A percentile compares a stretch with the other conserved stretches of the same genome.
Conservation (phyloP, 1,139 yeast genomes). For the Suhomyces coccinellae region DNA sequence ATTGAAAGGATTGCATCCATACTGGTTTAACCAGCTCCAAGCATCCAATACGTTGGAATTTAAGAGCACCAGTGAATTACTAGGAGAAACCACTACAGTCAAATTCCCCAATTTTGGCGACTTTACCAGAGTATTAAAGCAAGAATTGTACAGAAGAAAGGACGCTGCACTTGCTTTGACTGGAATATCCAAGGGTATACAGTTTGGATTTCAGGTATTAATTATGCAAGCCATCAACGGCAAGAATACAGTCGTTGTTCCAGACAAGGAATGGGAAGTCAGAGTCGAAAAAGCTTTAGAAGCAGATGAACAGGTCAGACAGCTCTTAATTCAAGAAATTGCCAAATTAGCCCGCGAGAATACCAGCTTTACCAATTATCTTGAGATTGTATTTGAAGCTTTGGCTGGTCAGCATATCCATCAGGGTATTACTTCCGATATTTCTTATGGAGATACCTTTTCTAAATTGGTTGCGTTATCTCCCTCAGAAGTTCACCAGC, state of each 20-base stretch:
- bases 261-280: conserved; percentile 75
- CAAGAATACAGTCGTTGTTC: conserved; percentile 54
- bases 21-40: conserved; percentile 55
- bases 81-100: conserved; percentile 32
- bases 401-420: conserved; percentile 27
- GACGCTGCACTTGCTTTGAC: conserved; percentile 12
- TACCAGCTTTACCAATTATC: conserved; percentile 19
- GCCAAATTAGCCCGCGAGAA: conserved; percentile 6
- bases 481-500: conserved; percentile 29
- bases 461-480: conserved; percentile 38
- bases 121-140: conserved; percentile 30
- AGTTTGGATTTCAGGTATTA: conserved; percentile 54
- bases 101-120: conserved; percentile 47
- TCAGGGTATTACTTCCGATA: conserved; percentile 18
- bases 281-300: conserved; percentile 73
- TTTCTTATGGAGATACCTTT: conserved; percentile 31
- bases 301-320: conserved; percentile 55
- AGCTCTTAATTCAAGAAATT: conserved; percentile 32
- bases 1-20: conserved; percentile 77
- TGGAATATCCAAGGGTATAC: conserved; percentile 24
- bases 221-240: conserved; percentile 63
- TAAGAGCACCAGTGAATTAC: conserved; percentile 44
- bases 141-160: conserved; percentile 24
- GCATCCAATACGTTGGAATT: conserved; percentile 37
- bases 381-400: conserved; percentile 30